A percentile compares a stretch with the other conserved stretches of the same genome.
Evolutionary conservation across 2,329 filamentous ascomycete genomes (phyloP).

Genomic region (Chrysoporthe puriensis): DNA sequence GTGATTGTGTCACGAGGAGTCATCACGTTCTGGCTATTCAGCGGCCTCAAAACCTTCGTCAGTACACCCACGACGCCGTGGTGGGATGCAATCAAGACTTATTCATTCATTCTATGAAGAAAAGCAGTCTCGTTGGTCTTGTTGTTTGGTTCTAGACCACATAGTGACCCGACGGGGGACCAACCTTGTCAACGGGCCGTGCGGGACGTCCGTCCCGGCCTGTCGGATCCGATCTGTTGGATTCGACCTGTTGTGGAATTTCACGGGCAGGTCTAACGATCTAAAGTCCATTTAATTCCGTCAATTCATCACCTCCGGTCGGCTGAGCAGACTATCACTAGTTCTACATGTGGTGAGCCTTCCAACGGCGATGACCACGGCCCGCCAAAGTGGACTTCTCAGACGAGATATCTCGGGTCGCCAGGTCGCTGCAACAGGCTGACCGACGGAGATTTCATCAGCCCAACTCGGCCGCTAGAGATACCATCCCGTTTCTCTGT

Average conservation of each 20-base stretch:
- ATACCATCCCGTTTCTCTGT: slow-evolving; percentile 17
- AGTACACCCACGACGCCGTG: background rate
- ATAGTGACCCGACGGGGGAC: slow-evolving; percentile 1
- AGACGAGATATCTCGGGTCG: background rate
- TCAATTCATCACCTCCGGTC: background rate
- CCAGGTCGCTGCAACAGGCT: background rate
- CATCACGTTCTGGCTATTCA: background rate
- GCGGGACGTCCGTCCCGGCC: slow-evolving; percentile 26
- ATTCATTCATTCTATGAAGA: slow-evolving; percentile 5
- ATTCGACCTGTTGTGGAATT: slow-evolving; percentile 13
- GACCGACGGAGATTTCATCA: slow-evolving; percentile 11
- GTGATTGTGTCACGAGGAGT: slow-evolving; percentile 20
- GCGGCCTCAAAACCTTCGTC: background rate
- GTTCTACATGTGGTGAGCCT: background rate
- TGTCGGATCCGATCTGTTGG: slow-evolving; percentile 21
- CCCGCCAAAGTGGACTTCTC: background rate
- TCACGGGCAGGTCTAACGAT: background rate
- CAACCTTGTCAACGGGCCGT: slow-evolving; percentile 11
- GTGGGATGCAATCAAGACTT: background rate
- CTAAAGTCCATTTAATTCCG: background rate
- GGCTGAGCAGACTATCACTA: background rate
- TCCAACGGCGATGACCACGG: background rate
- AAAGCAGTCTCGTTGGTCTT: background rate
- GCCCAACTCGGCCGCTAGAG: slow-evolving; percentile 16
- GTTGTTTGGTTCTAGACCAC: slow-evolving; percentile 19